These are phyloP conservation scores for Saccharomyces hybrid DNA, from an alignment of 1,139 yeast genomes.

Conservation along the genomic window DNA sequence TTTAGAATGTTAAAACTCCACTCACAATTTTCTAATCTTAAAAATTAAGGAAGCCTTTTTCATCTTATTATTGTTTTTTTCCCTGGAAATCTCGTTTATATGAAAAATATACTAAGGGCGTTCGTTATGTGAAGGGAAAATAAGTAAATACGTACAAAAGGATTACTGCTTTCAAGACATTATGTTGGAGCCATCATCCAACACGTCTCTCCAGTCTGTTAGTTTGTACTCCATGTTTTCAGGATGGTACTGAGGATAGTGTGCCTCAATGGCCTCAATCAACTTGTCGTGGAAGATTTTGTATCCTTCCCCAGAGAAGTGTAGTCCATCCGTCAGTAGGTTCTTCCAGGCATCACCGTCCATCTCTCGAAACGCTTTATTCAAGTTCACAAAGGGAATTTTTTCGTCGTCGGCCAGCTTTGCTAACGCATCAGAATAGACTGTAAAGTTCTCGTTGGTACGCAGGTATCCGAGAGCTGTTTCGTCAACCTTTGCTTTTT, in stretches of 20 bases:
- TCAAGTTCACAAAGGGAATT: conserved; percentile 50
- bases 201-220: conserved; percentile 37
- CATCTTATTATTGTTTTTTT: not conserved
- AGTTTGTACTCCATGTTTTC: conserved; percentile 33
- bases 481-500: conserved; percentile 28
- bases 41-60: not conserved
- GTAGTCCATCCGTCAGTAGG: conserved; percentile 55
- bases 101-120: not conserved
- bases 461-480: conserved; percentile 34
- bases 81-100: not conserved
- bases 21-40: not conserved
- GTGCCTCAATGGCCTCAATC: conserved; percentile 33
- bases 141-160: not conserved
- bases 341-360: conserved; percentile 26
- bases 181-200: not conserved
- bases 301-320: conserved; percentile 57
- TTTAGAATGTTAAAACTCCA: not conserved
- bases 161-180: not conserved
- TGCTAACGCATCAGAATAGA: conserved; percentile 46
- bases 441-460: conserved; percentile 36
- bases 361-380: conserved; percentile 36
- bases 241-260: conserved; percentile 45
- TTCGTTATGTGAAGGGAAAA: not conserved
- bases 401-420: conserved; percentile 39
- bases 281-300: conserved; percentile 42